Evolutionary conservation across 345 rosid species (phyloP).

Genomic region (Combretum micranthum): DNA sequence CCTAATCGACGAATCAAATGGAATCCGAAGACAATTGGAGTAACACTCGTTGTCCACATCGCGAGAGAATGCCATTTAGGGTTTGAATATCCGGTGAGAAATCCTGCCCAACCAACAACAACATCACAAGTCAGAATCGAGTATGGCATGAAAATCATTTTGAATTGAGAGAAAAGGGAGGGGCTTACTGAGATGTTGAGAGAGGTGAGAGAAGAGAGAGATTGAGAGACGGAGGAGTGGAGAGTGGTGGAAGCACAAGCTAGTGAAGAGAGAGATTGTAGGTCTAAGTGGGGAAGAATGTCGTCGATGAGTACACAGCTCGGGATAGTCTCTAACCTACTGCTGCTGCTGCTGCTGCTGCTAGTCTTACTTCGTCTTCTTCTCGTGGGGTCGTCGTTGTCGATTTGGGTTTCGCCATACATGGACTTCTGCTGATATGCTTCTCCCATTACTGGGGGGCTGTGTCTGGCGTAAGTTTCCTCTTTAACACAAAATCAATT

Average conservation of each 20-base stretch:
- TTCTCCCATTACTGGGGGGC: no score
- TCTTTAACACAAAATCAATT: no score
- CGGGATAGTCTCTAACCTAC: conserved; percentile 22
- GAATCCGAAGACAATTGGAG: conserved; percentile 47
- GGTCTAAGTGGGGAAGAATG: conserved; percentile 38
- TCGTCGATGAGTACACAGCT: conserved; percentile 29
- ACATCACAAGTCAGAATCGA: neutral
- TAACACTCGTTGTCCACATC: conserved; percentile 24
- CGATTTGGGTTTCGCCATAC: no score
- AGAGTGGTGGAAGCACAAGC: no score
- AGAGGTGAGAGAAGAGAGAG: neutral
- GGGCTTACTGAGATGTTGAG: no score
- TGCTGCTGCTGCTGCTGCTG: no score
- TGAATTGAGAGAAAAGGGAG: neutral
- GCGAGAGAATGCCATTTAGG: conserved; percentile 23
- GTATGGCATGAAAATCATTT: neutral
- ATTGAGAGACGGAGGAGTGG: conserved; percentile 33
- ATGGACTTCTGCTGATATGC: no score
- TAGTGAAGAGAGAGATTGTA: conserved; percentile 36
- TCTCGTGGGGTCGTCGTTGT: neutral
- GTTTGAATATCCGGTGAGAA: conserved; percentile 32
- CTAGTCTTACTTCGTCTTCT: neutral
- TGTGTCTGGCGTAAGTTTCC: no score
- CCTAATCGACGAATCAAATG: conserved; percentile 13
- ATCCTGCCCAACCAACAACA: conserved; percentile 16